Base-by-base conservation (phyloP, 78 protist genomes). In the Andalucia godoyi region DNA sequence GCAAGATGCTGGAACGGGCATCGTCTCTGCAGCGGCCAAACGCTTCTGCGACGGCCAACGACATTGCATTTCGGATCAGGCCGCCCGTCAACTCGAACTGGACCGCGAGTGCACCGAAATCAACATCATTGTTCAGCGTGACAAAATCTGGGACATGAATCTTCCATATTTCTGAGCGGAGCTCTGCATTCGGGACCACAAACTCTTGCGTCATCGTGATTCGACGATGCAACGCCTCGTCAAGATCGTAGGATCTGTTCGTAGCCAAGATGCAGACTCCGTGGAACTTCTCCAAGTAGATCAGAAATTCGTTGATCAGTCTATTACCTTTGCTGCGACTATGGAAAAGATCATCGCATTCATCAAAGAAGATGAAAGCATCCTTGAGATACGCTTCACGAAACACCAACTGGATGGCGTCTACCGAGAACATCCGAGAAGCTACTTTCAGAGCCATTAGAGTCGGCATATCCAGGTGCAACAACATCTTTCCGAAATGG, bases 171-270 rank as follows among this genome's bases (percentile, higher is more conserved):
- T 70, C 13, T 25, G 10, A 46, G 23, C 86, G 65, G 36, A 67
- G 57, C 23, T 51, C 17, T 57, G 25, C 57, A n/a, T 76, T 79
- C 5, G 86, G 86, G 23, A 25, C 38, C 37, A 13, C 30, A 57
- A 83, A 83, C 70, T 79, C 77, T 27, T 80, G 43, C 15, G 76
- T 59, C 25, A 83, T 61, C 32, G 67, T 66, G 39, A 83, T 70
- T 1, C 89, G 52, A 1, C 89, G 43, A 60, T 83, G 88, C 88
- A 79, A 67, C 40, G 84, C 80, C 33, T 78, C 84, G 27, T 82
- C 86, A 0, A 82, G 30, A 21, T 70, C 86, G n/a, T n/a, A n/a
- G n/a, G n/a, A n/a, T 34, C 86, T 30, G 54, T 82, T 82, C 37
- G 87, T 82, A 17, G 87, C 87, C 46, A 82, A 34, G 29, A 82